Percentiles rank a stretch among this genome's conserved stretches.
These are phyloP conservation scores for Marasmius oreades DNA, from an alignment of 1,284 basidiomycete species.

Conservation along the genomic window DNA sequence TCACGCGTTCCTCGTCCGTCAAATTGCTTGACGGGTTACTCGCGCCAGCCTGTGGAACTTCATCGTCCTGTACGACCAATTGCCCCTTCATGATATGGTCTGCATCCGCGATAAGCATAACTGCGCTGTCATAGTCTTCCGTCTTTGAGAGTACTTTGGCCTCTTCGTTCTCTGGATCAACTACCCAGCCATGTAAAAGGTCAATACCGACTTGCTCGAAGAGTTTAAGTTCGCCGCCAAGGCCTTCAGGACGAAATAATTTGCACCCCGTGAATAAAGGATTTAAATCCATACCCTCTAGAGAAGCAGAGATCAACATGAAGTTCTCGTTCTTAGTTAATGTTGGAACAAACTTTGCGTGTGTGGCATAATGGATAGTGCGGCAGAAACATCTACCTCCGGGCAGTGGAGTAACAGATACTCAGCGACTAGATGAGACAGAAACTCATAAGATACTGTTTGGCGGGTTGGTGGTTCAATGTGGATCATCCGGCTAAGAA, in stretches of 20 bases:
- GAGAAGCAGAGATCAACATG: not conserved
- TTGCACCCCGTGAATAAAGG: constrained; percentile 70
- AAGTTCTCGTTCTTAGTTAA: not conserved
- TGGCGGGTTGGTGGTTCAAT: constrained; percentile 62
- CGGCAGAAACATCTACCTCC: constrained; percentile 69
- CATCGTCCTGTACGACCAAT: constrained; percentile 42
- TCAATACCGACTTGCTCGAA: constrained; percentile 81
- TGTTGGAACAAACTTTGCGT: constrained; percentile 61
- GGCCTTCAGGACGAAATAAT: constrained; percentile 61
- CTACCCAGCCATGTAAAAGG: constrained; percentile 91
- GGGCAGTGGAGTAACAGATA: constrained; percentile 65
- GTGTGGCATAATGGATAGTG: constrained; percentile 77
- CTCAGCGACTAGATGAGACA: constrained; percentile 80
- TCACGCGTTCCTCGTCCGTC: constrained; percentile 48
- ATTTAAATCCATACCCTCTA: constrained; percentile 85
- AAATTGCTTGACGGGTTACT: constrained; percentile 27
- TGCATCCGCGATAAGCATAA: constrained; percentile 71
- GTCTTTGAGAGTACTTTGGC: constrained; percentile 48
- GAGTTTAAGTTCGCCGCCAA: constrained; percentile 73
- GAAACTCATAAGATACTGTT: constrained; percentile 80
- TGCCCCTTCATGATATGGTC: constrained; percentile 68
- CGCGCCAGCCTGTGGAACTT: constrained; percentile 18
- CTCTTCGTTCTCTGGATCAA: constrained; percentile 68
- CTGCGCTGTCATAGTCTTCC: constrained; percentile 68
- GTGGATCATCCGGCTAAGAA: constrained; percentile 72